These are phyloP conservation scores for Parsonsia alboflavescens DNA, from an alignment of 257 asterid genomes.

Conservation along the genomic window DNA sequence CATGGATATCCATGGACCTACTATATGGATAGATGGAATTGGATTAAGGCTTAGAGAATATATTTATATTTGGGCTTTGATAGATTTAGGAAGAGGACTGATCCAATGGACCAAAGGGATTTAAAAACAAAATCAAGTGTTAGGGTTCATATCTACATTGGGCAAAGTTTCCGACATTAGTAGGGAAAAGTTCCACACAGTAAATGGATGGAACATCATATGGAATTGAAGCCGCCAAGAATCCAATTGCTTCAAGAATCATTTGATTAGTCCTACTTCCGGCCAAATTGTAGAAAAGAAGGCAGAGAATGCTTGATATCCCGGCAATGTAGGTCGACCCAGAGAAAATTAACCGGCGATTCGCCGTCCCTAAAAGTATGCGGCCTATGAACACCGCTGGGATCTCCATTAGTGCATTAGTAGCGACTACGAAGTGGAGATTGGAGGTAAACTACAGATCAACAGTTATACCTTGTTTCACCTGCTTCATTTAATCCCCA, in stretches of 20 bases:
- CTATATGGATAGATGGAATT: no score
- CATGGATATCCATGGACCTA: no score
- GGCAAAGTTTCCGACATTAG: not conserved
- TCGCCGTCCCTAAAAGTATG: conserved; percentile 28
- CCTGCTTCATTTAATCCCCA: not conserved
- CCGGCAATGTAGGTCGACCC: not conserved
- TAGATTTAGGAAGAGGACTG: no score
- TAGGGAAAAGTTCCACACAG: conserved; percentile 11
- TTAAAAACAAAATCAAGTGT: no score
- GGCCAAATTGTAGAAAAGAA: not conserved
- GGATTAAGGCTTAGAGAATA: no score
- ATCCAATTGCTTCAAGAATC: not conserved
- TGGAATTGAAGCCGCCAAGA: conserved; percentile 7
- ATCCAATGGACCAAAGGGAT: no score
- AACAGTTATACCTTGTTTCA: not conserved
- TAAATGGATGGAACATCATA: not conserved
- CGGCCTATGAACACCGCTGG: conserved; percentile 55
- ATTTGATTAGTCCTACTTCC: not conserved
- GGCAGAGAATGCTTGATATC: not conserved
- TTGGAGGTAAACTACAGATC: conserved; percentile 56
- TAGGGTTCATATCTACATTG: no score
- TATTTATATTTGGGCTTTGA: no score
- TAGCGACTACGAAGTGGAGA: conserved; percentile 45
- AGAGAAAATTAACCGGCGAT: not conserved
- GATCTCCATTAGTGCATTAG: conserved; percentile 57